Conservation (phyloP, 345 rosid species). For the Pistacia vera region DNA sequence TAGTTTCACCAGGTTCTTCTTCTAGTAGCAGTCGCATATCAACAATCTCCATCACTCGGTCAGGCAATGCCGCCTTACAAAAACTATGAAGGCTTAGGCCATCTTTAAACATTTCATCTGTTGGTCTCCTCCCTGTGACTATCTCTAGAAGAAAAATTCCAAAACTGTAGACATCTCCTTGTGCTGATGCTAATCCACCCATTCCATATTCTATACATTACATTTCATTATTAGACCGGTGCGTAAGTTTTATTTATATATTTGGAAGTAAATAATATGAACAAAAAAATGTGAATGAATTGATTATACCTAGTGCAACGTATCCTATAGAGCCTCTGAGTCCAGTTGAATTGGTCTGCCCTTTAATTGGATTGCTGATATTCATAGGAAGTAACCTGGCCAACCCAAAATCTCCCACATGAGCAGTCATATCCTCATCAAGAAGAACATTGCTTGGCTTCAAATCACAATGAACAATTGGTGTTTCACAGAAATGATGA, state of each 20-base stretch:
- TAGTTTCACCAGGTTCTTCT: background rate
- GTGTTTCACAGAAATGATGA: constrained; percentile 16
- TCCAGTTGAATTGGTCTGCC: constrained; percentile 6
- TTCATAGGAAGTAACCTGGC: constrained; percentile 18
- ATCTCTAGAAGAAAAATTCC: constrained; percentile 18
- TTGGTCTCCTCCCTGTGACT: constrained; percentile 21
- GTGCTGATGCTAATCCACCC: constrained; percentile 3
- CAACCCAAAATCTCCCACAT: constrained; percentile 31
- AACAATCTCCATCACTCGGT: constrained; percentile 6
- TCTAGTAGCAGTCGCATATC: background rate
- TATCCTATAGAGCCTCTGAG: constrained; percentile 26
- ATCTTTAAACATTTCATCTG: constrained; percentile 6
- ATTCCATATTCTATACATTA: constrained; percentile 8
- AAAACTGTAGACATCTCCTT: constrained; percentile 18
- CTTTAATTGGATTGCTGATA: background rate
- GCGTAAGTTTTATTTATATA: background rate
- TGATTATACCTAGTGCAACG: constrained; percentile 20
- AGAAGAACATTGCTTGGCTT: constrained; percentile 35
- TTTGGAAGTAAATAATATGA: background rate
- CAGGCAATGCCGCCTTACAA: constrained; percentile 23
- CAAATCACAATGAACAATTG: constrained; percentile 28
- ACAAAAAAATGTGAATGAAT: background rate
- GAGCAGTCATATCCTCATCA: constrained; percentile 28
- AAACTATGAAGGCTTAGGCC: constrained; percentile 9
- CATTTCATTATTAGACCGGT: background rate